A percentile compares a stretch with the other conserved stretches of the same genome.
These are phyloP conservation scores for Microcyclosporella mali DNA, from an alignment of 2,329 filamentous ascomycete genomes.

Conservation along the genomic window DNA sequence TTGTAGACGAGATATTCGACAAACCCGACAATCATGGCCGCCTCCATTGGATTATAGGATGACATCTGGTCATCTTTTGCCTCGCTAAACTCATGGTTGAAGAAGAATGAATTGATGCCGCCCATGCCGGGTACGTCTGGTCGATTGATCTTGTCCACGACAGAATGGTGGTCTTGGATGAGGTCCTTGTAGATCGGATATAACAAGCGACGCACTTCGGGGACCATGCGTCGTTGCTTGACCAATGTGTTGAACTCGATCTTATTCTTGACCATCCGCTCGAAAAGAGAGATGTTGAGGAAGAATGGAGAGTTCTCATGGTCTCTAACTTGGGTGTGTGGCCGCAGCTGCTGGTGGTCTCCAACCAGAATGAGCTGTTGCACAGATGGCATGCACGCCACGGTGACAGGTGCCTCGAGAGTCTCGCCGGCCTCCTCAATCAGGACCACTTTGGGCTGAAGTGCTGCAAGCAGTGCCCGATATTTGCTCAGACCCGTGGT, in stretches of 20 bases:
- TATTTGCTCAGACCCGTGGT: constrained; percentile 80
- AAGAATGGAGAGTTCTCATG: constrained; percentile 57
- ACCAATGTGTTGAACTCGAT: constrained; percentile 60
- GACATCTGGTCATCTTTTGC: constrained; percentile 57
- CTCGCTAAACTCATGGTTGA: constrained; percentile 61
- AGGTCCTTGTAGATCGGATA: constrained; percentile 56
- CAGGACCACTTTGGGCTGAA: constrained; percentile 62
- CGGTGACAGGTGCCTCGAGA: constrained; percentile 57
- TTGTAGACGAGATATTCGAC: constrained; percentile 67
- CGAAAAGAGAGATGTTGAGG: constrained; percentile 71
- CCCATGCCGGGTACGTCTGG: constrained; percentile 58
- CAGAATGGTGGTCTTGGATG: constrained; percentile 52
- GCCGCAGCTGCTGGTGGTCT: constrained; percentile 73
- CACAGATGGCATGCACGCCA: constrained; percentile 55
- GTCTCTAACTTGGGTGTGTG: constrained; percentile 57
- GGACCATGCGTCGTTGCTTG: constrained; percentile 67
- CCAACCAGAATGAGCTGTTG: constrained; percentile 66
- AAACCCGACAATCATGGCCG: constrained; percentile 68
- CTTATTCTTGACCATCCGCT: constrained; percentile 63
- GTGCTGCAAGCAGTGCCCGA: constrained; percentile 58
- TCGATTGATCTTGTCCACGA: constrained; percentile 41
- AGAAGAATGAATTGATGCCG: constrained; percentile 54
- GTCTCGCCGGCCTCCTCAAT: constrained; percentile 79
- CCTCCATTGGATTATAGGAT: constrained; percentile 64
- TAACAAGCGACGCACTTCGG: constrained; percentile 57